Percentiles rank a stretch among this genome's conserved stretches.
Evolutionary conservation across 306 rosid genomes (phyloP).

Genomic region (Ormosia emarginata): DNA sequence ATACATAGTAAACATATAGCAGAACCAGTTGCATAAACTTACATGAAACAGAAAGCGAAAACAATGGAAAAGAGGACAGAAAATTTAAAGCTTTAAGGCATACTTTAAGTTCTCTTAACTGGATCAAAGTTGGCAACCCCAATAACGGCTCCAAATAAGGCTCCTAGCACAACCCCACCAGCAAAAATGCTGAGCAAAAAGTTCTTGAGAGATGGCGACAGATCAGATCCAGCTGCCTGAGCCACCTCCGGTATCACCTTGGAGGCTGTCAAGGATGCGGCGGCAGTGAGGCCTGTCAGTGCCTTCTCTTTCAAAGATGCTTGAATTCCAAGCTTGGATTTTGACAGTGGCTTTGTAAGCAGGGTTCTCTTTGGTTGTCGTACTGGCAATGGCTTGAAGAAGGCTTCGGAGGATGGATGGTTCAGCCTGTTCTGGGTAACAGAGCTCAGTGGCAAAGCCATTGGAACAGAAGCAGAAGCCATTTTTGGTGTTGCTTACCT

Average conservation of each 20-base stretch:
- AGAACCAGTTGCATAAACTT: conserved; percentile 11
- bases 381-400: conserved; percentile 19
- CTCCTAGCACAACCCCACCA: conserved; percentile 63
- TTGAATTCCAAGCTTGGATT: conserved; percentile 26
- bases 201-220: conserved; percentile 71
- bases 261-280: conserved; percentile 65
- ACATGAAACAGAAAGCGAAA: background rate
- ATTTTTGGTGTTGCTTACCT: conserved; percentile 15
- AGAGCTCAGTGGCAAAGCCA: conserved; percentile 32
- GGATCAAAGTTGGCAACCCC: conserved; percentile 41
- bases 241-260: conserved; percentile 76
- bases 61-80: background rate
- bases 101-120: conserved; percentile 22
- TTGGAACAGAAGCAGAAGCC: conserved; percentile 28
- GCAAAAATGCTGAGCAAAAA: conserved; percentile 70
- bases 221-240: conserved; percentile 56
- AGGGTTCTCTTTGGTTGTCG: background rate
- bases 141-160: conserved; percentile 54
- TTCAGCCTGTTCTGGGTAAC: conserved; percentile 25
- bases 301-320: conserved; percentile 72
- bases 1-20: background rate
- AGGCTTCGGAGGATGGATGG: conserved; percentile 23
- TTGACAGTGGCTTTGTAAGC: conserved; percentile 28
- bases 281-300: conserved; percentile 50
- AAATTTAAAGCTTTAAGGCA: background rate